Percentiles rank a stretch among this genome's conserved stretches.
Evolutionary conservation across 129 eudicot species (phyloP).

Genomic region (Apium graveolens): DNA sequence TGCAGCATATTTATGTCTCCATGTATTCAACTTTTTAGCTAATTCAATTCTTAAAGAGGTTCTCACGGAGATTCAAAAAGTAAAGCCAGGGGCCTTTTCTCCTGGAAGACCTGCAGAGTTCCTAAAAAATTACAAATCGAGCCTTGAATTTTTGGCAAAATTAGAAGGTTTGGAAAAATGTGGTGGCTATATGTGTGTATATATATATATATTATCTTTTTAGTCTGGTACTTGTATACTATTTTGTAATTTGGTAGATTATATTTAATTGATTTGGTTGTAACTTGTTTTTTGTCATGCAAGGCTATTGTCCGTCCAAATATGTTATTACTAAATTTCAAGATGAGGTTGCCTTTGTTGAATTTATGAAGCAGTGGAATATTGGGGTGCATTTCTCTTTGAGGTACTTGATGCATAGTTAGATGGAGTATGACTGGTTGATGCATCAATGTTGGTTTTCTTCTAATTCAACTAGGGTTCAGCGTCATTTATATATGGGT

Average conservation of each 20-base stretch:
- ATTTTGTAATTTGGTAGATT: not conserved
- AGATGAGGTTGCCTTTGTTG: constrained; percentile 66
- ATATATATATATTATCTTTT: not conserved
- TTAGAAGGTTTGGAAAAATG: constrained; percentile 62
- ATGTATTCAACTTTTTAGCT: constrained; percentile 90
- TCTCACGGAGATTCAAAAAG: constrained; percentile 70
- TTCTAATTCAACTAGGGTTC: not conserved
- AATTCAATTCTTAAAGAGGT: constrained; percentile 96
- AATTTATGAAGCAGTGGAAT: constrained; percentile 96
- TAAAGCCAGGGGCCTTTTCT: constrained; percentile 92
- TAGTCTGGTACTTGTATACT: not conserved
- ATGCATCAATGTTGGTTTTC: not conserved
- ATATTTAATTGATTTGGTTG: constrained; percentile 4
- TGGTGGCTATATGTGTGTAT: constrained; percentile 1
- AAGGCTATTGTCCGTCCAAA: constrained; percentile 79
- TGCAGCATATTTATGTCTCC: constrained; percentile 95
- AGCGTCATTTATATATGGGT: no score
- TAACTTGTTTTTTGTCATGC: constrained; percentile 25
- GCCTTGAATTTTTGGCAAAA: constrained; percentile 69
- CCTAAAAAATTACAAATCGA: constrained; percentile 78
- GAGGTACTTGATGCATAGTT: constrained; percentile 42
- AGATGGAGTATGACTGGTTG: not conserved
- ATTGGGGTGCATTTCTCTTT: constrained; percentile 89
- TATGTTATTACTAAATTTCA: constrained; percentile 70
- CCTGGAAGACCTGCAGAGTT: constrained; percentile 95